Conservation (phyloP, 2,329 filamentous ascomycete genomes). For the Fusarium pseudonygamai region DNA sequence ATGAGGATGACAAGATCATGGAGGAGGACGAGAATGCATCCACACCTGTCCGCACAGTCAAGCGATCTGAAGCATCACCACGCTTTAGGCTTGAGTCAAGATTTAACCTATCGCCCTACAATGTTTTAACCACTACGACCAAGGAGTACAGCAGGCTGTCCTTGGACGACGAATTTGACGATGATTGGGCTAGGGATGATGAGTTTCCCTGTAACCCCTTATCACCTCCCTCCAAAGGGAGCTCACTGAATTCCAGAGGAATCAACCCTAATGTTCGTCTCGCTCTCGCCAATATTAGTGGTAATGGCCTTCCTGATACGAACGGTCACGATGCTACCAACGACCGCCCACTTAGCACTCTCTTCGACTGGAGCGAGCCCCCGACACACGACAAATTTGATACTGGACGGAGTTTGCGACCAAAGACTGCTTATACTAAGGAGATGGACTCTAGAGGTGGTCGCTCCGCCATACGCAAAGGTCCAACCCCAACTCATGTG, state of each 20-base stretch:
- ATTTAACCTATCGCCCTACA: slow-evolving; percentile 44
- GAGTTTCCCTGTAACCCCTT: slow-evolving; percentile 64
- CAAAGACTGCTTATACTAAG: slow-evolving; percentile 80
- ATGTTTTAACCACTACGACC: slow-evolving; percentile 46
- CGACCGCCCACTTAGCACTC: slow-evolving; percentile 69
- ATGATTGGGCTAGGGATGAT: slow-evolving; percentile 69
- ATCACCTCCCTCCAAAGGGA: slow-evolving; percentile 63
- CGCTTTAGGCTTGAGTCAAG: slow-evolving; percentile 47
- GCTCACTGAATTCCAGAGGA: slow-evolving; percentile 62
- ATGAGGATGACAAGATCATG: slow-evolving; percentile 65
- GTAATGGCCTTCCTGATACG: slow-evolving; percentile 53
- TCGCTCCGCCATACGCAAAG: slow-evolving; percentile 71
- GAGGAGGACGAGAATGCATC: slow-evolving; percentile 69
- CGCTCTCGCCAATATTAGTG: slow-evolving; percentile 63
- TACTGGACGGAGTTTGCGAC: slow-evolving; percentile 67
- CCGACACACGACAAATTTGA: slow-evolving; percentile 69
- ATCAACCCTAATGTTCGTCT: slow-evolving; percentile 64
- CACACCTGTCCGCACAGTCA: slow-evolving; percentile 59
- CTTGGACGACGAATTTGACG: slow-evolving; percentile 69
- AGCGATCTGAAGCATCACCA: slow-evolving; percentile 43
- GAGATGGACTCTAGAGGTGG: slow-evolving; percentile 76
- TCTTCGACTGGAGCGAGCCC: slow-evolving; percentile 83
- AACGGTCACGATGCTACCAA: slow-evolving; percentile 33
- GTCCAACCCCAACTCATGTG: slow-evolving; percentile 74
- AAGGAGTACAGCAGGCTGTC: slow-evolving; percentile 62